Percentiles rank a stretch among this genome's conserved stretches.
These are phyloP conservation scores for Boletus pseudopeckii DNA, from an alignment of 768 basidiomycete genomes.

Conservation along the genomic window DNA sequence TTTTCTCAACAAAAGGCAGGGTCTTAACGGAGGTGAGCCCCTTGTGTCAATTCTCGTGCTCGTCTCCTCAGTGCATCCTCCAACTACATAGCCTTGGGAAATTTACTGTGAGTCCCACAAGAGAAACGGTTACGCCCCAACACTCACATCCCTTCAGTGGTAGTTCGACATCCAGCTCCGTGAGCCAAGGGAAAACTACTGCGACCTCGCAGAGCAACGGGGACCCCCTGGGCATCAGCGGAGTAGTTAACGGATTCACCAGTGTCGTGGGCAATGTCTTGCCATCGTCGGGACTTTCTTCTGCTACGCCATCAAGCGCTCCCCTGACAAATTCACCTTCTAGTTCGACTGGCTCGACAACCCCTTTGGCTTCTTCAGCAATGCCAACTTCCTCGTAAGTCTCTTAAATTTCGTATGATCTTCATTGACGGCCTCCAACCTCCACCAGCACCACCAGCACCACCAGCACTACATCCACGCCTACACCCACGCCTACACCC, in stretches of 20 bases:
- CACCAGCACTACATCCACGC: slow-evolving; percentile 4
- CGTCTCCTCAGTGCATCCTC: neutral
- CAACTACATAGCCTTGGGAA: slow-evolving; percentile 9
- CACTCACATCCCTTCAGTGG: slow-evolving; percentile 10
- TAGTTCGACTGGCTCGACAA: slow-evolving; percentile 28
- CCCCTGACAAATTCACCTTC: slow-evolving; percentile 21
- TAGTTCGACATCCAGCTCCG: slow-evolving; percentile 1
- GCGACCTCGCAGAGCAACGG: neutral
- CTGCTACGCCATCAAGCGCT: slow-evolving; percentile 13
- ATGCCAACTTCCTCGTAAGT: slow-evolving; percentile 20
- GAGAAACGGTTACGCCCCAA: neutral
- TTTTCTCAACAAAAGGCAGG: slow-evolving; percentile 25
- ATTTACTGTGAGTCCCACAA: slow-evolving; percentile 22
- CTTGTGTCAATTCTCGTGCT: neutral
- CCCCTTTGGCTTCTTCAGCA: slow-evolving; percentile 6
- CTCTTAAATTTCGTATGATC: neutral
- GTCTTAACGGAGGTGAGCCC: slow-evolving; percentile 28
- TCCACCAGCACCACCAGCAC: slow-evolving; percentile 8
- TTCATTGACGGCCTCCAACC: slow-evolving; percentile 11
- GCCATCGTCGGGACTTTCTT: slow-evolving; percentile 18
- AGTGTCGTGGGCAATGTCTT: slow-evolving; percentile 11
- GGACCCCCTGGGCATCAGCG: neutral
- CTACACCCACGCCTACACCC: neutral
- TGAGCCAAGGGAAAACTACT: neutral
- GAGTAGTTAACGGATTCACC: slow-evolving; percentile 12